phyloP scores from a whole-genome alignment of 768 basidiomycete species.

The Tulasnella sp. region DNA sequence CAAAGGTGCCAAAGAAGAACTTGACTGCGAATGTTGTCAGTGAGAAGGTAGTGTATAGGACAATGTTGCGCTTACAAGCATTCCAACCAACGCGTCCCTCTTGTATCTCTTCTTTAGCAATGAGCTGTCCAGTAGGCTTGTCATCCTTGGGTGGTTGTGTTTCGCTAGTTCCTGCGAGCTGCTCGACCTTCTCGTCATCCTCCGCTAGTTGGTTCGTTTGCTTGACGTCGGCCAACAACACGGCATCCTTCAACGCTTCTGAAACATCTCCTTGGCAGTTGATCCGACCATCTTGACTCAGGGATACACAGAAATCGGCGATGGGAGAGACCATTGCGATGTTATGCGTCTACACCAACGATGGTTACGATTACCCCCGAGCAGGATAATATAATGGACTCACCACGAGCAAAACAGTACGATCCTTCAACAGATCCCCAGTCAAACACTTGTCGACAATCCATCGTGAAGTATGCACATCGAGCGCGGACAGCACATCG shows the following conservation, averaged over 20 bases:
- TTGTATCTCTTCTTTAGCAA: slow-evolving; percentile 50
- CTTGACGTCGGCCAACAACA: slow-evolving; percentile 25
- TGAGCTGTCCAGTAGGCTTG: slow-evolving; percentile 42
- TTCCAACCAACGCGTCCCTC: slow-evolving; percentile 46
- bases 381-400: slow-evolving; percentile 1
- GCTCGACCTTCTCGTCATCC: slow-evolving; percentile 23
- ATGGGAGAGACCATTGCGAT: slow-evolving; percentile 42
- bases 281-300: slow-evolving; percentile 43
- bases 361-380: background rate
- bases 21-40: slow-evolving; percentile 23
- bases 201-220: slow-evolving; percentile 22
- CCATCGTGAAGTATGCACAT: slow-evolving; percentile 42
- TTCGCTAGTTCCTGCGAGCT: slow-evolving; percentile 22
- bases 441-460: slow-evolving; percentile 32
- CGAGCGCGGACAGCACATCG: slow-evolving; percentile 55
- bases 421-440: slow-evolving; percentile 26
- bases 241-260: slow-evolving; percentile 34
- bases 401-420: slow-evolving; percentile 30
- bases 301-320: slow-evolving; percentile 44
- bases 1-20: slow-evolving; percentile 27
- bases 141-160: slow-evolving; percentile 11
- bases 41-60: background rate
- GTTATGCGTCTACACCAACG: slow-evolving; percentile 38
- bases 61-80: slow-evolving; percentile 26
- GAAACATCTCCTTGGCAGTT: slow-evolving; percentile 38